phyloP scores from a whole-genome alignment of 2,329 filamentous ascomycete genomes.

The Aureobasidium zeae region DNA sequence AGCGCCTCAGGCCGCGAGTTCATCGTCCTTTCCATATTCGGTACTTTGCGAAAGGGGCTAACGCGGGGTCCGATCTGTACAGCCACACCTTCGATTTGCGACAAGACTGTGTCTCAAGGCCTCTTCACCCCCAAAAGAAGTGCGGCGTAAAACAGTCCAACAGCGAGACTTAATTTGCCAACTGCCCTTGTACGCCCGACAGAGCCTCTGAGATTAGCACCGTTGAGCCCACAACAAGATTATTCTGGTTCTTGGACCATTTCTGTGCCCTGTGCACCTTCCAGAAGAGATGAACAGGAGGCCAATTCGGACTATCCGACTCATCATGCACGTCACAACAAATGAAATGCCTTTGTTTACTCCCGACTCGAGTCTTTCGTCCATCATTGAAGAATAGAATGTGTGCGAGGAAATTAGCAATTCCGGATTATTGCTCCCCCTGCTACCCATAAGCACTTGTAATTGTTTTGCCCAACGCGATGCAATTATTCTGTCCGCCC shows the following conservation, averaged over 20 bases:
- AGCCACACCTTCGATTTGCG: neutral
- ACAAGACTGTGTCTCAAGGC: neutral
- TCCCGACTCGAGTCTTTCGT: too few species aligned
- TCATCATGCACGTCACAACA: too few species aligned
- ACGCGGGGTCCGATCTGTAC: slow-evolving; percentile 6
- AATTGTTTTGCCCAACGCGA: too few species aligned
- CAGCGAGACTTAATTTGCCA: slow-evolving; percentile 7
- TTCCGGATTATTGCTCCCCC: too few species aligned
- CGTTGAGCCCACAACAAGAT: slow-evolving; percentile 6
- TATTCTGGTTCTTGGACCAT: neutral
- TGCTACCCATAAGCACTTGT: too few species aligned
- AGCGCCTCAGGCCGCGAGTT: slow-evolving; percentile 8
- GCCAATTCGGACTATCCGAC: too few species aligned
- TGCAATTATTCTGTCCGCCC: too few species aligned
- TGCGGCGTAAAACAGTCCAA: neutral
- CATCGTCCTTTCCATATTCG: slow-evolving; percentile 6
- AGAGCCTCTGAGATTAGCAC: slow-evolving; percentile 1
- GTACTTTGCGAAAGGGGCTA: slow-evolving; percentile 9
- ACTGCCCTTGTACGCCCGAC: slow-evolving; percentile 3
- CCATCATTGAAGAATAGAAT: too few species aligned
- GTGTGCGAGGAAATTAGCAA: too few species aligned
- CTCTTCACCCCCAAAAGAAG: neutral
- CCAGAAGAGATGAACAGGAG: slow-evolving; percentile 2
- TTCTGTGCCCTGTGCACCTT: neutral
- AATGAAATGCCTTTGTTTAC: neutral